Conservation (phyloP, 192 early-diverging fungal species). For the Pilaira anomala region DNA sequence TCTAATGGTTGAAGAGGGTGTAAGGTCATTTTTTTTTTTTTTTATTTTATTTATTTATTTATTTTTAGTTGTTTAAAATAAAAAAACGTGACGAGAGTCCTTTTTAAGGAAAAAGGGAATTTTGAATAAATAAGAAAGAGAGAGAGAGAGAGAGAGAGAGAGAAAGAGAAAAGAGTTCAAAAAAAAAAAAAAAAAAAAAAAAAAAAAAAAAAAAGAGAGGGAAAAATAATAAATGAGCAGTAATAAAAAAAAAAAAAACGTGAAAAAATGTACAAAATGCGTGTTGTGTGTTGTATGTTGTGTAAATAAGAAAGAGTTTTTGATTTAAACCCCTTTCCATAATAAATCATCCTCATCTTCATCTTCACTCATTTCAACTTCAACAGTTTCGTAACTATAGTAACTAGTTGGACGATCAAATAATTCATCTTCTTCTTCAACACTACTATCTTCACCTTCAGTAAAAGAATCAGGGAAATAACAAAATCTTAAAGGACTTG, state of each 20-base stretch:
- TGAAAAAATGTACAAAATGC: background rate
- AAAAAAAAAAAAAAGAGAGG: constrained; percentile 21
- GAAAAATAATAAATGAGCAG: background rate
- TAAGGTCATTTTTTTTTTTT: constrained; percentile 10
- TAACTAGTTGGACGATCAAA: background rate
- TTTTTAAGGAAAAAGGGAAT: constrained; percentile 14
- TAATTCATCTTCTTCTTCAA: constrained; percentile 20
- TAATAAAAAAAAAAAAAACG: background rate
- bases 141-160: constrained; percentile 14
- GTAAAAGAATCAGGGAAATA: constrained; percentile 16
- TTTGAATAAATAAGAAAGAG: background rate
- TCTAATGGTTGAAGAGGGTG: constrained; percentile 9
- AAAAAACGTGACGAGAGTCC: constrained; percentile 8
- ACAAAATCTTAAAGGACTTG: constrained; percentile 41
- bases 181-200: constrained; percentile 12
- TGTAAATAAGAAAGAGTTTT: background rate
- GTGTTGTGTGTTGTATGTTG: too few species aligned
- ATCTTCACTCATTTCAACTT: constrained; percentile 34
- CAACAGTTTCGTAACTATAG: constrained; percentile 23
- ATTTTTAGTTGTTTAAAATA: background rate
- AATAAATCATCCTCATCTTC: background rate
- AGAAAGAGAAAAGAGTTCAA: constrained; percentile 5
- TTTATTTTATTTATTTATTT: constrained; percentile 4
- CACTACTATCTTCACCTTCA: constrained; percentile 17
- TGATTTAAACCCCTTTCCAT: constrained; percentile 3